Base-by-base conservation (phyloP, 2,329 filamentous ascomycete genomes). In the Clonostachys sp. region DNA sequence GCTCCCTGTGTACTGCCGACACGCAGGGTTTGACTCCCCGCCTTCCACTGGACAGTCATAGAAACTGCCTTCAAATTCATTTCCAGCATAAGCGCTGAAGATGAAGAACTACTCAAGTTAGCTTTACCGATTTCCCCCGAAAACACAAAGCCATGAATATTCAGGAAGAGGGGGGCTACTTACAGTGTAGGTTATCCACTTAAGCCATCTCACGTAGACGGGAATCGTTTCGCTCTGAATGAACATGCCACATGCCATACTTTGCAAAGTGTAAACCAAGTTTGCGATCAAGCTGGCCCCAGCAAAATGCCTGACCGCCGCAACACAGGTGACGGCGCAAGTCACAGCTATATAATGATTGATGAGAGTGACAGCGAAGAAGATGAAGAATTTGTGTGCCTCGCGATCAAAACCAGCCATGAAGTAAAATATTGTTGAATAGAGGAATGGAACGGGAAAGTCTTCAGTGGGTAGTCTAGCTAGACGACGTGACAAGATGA, bases 141-240 rank as follows among this genome's bases (percentile, higher is more conserved):
- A 18, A 14, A n/a, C n/a, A 41, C 14, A 18, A 10, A 33, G n/a
- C 17, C n/a, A 20, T 12, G 24, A 10, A 34, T 20, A 20, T 14
- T 42, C 24, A 20, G 24, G 16, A n/a, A 16, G 16, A 20, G 10
- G 43, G 7, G 9, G 30, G 7, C 13, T 43, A 33, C 71, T 60
- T 63, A 77, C 76, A 18, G 77, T 74, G 53, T 83, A 85, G 2
- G 80, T 77, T 20, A 75, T 74, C 71, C 81, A 86, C 59, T 89
- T 91, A 2, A 87, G 68, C 87, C 87, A 91, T 47, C 86, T 75
- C n/a, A 89, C 80, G 55, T 90, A 91, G 2, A 91, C 72, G 0
- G 87, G 86, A 5, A 91, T 87, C 6, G 83, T 81, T 46, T 87
- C 81, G 12, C 76, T 74, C 60, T 91, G 86, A 13, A 91, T 81